Evolutionary conservation across 257 asterid species (phyloP).

Genomic region (Solanum chilense): DNA sequence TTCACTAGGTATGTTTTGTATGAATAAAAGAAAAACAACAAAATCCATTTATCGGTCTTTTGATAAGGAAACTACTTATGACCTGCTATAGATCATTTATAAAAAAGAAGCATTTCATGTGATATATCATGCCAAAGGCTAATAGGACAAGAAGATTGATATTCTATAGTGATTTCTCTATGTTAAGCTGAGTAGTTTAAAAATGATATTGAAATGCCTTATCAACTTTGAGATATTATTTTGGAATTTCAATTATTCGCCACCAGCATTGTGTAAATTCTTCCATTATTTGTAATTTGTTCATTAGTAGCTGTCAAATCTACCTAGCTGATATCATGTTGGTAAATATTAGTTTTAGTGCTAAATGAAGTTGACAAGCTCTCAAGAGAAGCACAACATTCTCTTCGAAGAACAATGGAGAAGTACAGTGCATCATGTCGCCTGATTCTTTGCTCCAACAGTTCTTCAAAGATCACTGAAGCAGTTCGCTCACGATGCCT

Average conservation of each 20-base stretch:
- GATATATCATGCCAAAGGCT: neutral
- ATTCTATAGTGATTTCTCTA: neutral
- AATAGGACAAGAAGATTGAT: neutral
- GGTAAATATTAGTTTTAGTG: conserved; percentile 53
- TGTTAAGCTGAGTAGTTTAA: neutral
- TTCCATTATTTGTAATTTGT: neutral
- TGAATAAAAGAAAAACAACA: neutral
- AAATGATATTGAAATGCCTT: neutral
- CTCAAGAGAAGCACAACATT: conserved; percentile 98
- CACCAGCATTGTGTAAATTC: neutral
- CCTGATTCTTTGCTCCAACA: conserved; percentile 86
- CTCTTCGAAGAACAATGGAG: conserved; percentile 99
- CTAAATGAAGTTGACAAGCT: conserved; percentile 95
- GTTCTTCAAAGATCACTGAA: conserved; percentile 95
- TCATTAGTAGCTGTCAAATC: neutral
- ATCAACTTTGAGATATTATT: neutral
- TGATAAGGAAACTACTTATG: neutral
- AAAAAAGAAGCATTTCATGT: neutral
- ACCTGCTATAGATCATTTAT: neutral
- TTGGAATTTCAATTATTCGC: neutral
- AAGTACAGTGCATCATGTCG: conserved; percentile 92
- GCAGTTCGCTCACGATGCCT: conserved; percentile 98
- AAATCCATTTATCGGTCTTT: neutral
- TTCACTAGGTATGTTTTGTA: neutral
- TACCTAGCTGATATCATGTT: conserved; percentile 14